Percentiles rank a stretch among this genome's conserved stretches.
These are phyloP conservation scores for Fusarium sp. DNA, from an alignment of 2,329 filamentous ascomycete genomes.

Conservation along the genomic window DNA sequence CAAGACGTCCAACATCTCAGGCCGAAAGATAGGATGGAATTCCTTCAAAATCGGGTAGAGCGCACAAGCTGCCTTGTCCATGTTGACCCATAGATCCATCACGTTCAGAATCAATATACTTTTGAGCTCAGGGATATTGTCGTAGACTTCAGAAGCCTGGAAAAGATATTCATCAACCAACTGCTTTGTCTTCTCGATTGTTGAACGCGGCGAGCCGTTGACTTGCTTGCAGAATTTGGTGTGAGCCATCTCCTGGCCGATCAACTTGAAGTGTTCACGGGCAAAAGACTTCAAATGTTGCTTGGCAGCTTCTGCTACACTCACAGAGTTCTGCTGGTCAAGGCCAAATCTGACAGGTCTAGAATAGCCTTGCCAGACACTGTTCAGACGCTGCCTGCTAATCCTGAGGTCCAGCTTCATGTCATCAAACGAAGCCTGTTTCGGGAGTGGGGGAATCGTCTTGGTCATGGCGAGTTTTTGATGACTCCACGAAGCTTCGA, in stretches of 20 bases:
- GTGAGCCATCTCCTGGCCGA: conserved; percentile 29
- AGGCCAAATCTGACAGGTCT: conserved; percentile 9
- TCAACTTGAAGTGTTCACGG: conserved; percentile 27
- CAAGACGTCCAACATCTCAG: conserved; percentile 45
- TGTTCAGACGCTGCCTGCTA: conserved; percentile 29
- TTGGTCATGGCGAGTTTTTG: conserved; percentile 44
- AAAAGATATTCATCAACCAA: conserved; percentile 31
- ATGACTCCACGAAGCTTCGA: conserved; percentile 38
- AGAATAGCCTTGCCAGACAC: conserved; percentile 28
- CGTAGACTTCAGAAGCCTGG: conserved; percentile 18
- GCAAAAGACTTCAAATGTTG: conserved; percentile 37
- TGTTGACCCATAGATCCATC: conserved; percentile 47
- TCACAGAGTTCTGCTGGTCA: conserved; percentile 9
- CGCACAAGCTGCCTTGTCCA: conserved; percentile 40
- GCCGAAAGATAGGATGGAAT: conserved; percentile 43
- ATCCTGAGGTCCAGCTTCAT: conserved; percentile 36
- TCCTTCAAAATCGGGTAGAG: conserved; percentile 43
- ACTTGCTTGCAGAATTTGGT: conserved; percentile 17
- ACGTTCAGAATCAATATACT: conserved; percentile 43
- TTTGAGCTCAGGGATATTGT: conserved; percentile 38
- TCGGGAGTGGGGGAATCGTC: conserved; percentile 40
- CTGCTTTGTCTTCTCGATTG: conserved; percentile 13
- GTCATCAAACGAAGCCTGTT: conserved; percentile 34
- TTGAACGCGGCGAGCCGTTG: not conserved
- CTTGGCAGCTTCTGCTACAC: conserved; percentile 38